Evolutionary conservation across 306 rosid species (phyloP), one percentile per base, ranked within the genome.

Genomic region (Cercis canadensis): DNA sequence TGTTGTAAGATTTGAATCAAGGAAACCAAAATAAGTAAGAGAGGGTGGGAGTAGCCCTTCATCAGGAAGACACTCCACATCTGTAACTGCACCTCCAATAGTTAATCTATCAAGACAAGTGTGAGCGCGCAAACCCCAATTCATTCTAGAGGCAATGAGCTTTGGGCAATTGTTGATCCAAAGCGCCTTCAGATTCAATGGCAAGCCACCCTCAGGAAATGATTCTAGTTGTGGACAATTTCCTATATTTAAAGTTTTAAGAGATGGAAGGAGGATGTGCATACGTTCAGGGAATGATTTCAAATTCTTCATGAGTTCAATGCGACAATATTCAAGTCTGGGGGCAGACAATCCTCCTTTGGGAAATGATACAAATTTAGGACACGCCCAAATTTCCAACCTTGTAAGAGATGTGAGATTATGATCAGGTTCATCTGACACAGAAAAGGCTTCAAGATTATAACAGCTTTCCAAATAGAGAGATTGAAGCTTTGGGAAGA

Each of bases 391-490:
- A 4, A 73, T 41, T 15, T 0, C 0, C 15, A 74, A 43, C 7
- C 8, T 12, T 5, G 7, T 2, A 0, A 75, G 31, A 14, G 1
- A 0, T 5, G 3, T 7, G 5, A 8, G 46, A 10, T 47, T 19
- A 24, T 47, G 45, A 0, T 18, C n/a, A 31, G 8, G 14, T 1
- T 18, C 67, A 7, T 72, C 55, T 1, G 62, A 9, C 4, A 67
- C 9, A 0, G 12, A 32, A 11, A 43, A n/a, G n/a, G 8, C 8
- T 10, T 61, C 79, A 15, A 79, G 44, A 60, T 73, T 46, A 4
- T 5, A 1, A 54, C 79, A 73, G 2, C 0, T 0, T 0, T 0
- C 0, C 0, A 73, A 3, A 0, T 0, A 0, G 6, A 73, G 55
- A 4, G 0, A 0, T 0, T 7, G 1, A 9, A 79, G 67, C 53